These are phyloP conservation scores for Sequoiadendron giganteum DNA, from an alignment of 75 land plant species.

Conservation along the genomic window DNA sequence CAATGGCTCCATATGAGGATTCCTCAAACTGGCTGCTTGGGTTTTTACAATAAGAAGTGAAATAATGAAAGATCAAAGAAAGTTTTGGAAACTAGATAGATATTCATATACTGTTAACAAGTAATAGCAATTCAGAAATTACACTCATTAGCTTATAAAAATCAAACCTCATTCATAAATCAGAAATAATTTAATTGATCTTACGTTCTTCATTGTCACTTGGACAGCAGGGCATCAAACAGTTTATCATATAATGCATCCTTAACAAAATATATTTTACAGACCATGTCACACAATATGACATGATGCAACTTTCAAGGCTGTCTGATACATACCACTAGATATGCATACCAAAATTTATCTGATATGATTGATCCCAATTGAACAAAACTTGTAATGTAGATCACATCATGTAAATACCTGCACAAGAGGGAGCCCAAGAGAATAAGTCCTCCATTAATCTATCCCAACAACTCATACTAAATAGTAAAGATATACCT, in stretches of 20 bases:
- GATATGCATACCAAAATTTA: slow-evolving; percentile 86
- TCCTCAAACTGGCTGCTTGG: neutral
- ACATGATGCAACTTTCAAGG: neutral
- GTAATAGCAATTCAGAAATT: neutral
- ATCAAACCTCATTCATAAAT: neutral
- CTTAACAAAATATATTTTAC: neutral
- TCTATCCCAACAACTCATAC: neutral
- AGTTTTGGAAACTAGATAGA: neutral
- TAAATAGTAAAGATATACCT: neutral
- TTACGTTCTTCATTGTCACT: neutral
- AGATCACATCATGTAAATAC: slow-evolving; percentile 91
- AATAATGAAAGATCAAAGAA: neutral
- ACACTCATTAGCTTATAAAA: neutral
- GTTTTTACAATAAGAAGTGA: neutral
- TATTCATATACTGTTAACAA: neutral
- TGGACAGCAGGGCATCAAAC: neutral
- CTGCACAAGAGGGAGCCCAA: slow-evolving; percentile 40
- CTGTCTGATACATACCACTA: slow-evolving; percentile 63
- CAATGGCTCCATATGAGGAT: neutral
- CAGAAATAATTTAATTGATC: neutral
- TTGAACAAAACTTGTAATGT: slow-evolving; percentile 96
- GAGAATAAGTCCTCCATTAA: neutral
- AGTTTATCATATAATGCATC: neutral
- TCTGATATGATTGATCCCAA: slow-evolving; percentile 75
- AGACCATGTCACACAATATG: neutral